Base-by-base conservation (phyloP, 441 rosid species). In the Euphorbia schlechtendalii region DNA sequence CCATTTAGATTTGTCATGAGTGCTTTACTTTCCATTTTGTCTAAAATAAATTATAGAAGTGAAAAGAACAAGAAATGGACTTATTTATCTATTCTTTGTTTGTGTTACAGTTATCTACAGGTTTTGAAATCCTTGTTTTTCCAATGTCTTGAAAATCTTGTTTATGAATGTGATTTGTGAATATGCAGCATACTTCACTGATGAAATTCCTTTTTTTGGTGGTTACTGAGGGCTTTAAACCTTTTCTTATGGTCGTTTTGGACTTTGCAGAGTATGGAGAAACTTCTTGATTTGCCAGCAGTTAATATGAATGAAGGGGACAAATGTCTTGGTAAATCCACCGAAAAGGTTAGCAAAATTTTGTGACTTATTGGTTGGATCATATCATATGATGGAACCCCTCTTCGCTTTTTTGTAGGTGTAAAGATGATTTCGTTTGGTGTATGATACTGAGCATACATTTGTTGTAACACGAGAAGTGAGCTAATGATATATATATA, bases 191-290 rank as follows among this genome's bases (percentile, higher is more conserved):
- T 38, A 38, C 43, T 38, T 38, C 8, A 38, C 43, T 38, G 43
- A 2, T 38, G 43, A 38, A 38, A 12, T 38, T 38, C 7, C 43
- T 38, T 38, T 38, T 38, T 38, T 7, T 48, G 28, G 38, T 25
- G 13, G 56, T 36, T 46, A 11, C 24, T 46, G 38, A 56, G 56
- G 25, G 22, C 52, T 48, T 58, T 52, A 58, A 11, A 48, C 34
- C 34, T 64, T 21, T 57, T 20, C 56, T 27, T 69, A 62, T 59
- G 48, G 60, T 24, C 59, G 68, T 32, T 28, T 28, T 75, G 61
- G n/a, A 56, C n/a, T 54, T 45, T 61, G 75, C 72, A 87, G 93
- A 80, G 86, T 77, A 73, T 83, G 84, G 75, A 72, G 34, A 79
- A 73, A 67, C 83, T 84, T 15, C 72, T 81, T 69, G 77, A 80